A percentile compares a stretch with the other conserved stretches of the same genome.
Evolutionary conservation across 31 red algal species (phyloP).

Genomic region (Bonnemaisonia californica): DNA sequence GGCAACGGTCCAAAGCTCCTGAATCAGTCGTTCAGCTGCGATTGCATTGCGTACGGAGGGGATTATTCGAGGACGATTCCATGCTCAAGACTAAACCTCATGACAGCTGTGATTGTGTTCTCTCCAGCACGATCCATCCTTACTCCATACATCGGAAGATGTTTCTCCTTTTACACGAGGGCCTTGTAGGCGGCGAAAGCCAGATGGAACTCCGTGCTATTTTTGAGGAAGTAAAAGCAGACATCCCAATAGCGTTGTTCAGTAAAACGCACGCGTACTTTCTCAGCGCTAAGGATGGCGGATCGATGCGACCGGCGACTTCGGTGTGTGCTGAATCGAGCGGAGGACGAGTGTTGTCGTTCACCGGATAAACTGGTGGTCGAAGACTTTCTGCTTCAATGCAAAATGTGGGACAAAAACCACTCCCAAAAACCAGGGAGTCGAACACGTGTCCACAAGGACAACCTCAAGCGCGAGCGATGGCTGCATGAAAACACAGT

Average conservation of each 20-base stretch:
- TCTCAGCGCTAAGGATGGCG: neutral
- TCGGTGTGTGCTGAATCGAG: slow-evolving; percentile 22
- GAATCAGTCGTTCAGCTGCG: slow-evolving; percentile 28
- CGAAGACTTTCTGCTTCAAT: neutral
- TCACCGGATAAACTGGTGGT: neutral
- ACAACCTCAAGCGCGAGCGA: too few species aligned
- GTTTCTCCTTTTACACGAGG: slow-evolving; percentile 7
- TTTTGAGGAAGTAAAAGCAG: slow-evolving; percentile 13
- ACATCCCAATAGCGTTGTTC: slow-evolving; percentile 6
- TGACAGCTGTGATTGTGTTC: slow-evolving; percentile 14
- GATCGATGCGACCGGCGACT: neutral
- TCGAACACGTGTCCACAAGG: too few species aligned
- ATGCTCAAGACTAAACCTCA: slow-evolving; percentile 7
- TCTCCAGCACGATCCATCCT: slow-evolving; percentile 15
- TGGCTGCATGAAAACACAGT: too few species aligned
- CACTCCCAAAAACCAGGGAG: too few species aligned
- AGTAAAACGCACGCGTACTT: slow-evolving; percentile 27
- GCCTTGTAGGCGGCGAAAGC: slow-evolving; percentile 12
- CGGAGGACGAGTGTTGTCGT: neutral
- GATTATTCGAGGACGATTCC: slow-evolving; percentile 25
- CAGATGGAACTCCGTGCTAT: slow-evolving; percentile 8
- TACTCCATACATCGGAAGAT: neutral
- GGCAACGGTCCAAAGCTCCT: slow-evolving; percentile 30
- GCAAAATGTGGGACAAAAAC: too few species aligned
- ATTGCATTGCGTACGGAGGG: slow-evolving; percentile 24